phyloP scores from a whole-genome alignment of 768 basidiomycete genomes.

The Mycena polygramma region DNA sequence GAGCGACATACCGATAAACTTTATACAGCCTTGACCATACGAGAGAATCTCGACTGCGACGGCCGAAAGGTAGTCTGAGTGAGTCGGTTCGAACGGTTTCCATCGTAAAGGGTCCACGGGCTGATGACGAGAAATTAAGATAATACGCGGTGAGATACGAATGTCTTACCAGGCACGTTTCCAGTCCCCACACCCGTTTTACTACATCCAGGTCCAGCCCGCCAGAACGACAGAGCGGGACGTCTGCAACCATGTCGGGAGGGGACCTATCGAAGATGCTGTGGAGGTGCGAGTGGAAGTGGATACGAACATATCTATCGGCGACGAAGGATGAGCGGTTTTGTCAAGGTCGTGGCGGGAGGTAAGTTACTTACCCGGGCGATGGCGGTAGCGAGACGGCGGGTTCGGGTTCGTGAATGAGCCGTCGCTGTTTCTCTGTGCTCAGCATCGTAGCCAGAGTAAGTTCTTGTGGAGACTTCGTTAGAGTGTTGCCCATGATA shows the following conservation, averaged over 20 bases:
- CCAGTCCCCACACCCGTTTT: slow-evolving; percentile 34
- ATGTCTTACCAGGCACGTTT: slow-evolving; percentile 30
- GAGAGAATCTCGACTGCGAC: slow-evolving; percentile 33
- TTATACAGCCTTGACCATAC: slow-evolving; percentile 29
- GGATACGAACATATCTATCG: background rate
- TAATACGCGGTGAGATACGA: too few species aligned
- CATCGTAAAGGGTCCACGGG: slow-evolving; percentile 37
- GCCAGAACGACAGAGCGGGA: slow-evolving; percentile 32
- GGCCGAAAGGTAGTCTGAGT: slow-evolving; percentile 33
- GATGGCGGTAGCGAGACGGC: slow-evolving; percentile 10
- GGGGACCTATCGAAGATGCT: slow-evolving; percentile 29
- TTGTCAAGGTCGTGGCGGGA: too few species aligned
- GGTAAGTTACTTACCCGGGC: background rate
- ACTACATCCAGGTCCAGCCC: slow-evolving; percentile 31
- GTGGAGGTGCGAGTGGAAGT: slow-evolving; percentile 22
- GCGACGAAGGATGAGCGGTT: background rate
- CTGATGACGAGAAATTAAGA: slow-evolving; percentile 6
- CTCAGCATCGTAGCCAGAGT: slow-evolving; percentile 13
- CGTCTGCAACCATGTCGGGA: slow-evolving; percentile 33
- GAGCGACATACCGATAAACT: slow-evolving; percentile 34
- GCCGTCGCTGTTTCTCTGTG: slow-evolving; percentile 28
- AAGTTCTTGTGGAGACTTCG: slow-evolving; percentile 35
- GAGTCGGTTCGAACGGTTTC: slow-evolving; percentile 34
- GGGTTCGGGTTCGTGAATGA: slow-evolving; percentile 24
- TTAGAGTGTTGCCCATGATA: slow-evolving; percentile 33